These are phyloP conservation scores for Aspergillus sp. DNA, from an alignment of 2,329 filamentous ascomycete genomes.

Conservation along the genomic window DNA sequence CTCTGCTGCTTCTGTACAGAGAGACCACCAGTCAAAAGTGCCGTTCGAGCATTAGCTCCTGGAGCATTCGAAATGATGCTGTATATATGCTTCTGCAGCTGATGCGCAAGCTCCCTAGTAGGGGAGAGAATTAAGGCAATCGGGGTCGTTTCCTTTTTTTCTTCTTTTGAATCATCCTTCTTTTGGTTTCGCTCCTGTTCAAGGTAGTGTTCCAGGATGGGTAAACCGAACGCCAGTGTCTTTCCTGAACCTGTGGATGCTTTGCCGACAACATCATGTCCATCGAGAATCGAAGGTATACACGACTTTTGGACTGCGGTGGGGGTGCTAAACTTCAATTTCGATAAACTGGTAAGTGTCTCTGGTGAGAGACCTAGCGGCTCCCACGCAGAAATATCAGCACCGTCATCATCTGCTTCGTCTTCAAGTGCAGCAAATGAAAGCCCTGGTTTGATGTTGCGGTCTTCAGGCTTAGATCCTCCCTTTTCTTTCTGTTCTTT, in stretches of 20 bases:
- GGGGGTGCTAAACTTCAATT: conserved; percentile 75
- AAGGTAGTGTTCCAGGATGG: conserved; percentile 83
- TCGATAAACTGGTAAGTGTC: conserved; percentile 71
- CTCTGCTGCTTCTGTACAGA: conserved; percentile 95
- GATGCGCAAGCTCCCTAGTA: conserved; percentile 89
- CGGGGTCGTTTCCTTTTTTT: conserved; percentile 50
- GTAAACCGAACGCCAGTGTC: conserved; percentile 90
- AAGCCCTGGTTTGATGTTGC: conserved; percentile 31
- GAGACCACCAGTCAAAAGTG: conserved; percentile 85
- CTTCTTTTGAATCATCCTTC: conserved; percentile 40
- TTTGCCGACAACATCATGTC: conserved; percentile 92
- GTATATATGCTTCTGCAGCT: conserved; percentile 79
- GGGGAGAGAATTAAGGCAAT: conserved; percentile 83
- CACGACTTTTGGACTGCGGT: conserved; percentile 77
- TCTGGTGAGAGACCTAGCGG: conserved; percentile 70
- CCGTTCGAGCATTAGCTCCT: conserved; percentile 63
- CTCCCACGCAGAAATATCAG: conserved; percentile 75
- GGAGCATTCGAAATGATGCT: conserved; percentile 68
- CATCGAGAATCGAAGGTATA: conserved; percentile 79
- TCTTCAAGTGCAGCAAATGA: conserved; percentile 41
- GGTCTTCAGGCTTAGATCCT: conserved; percentile 36
- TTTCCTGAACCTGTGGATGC: conserved; percentile 96
- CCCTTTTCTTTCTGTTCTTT: conserved; percentile 27
- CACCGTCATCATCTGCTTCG: conserved; percentile 57
- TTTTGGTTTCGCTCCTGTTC: conserved; percentile 39